phyloP scores from a whole-genome alignment of 1,284 basidiomycete genomes.

The Trichosporon ovoides region DNA sequence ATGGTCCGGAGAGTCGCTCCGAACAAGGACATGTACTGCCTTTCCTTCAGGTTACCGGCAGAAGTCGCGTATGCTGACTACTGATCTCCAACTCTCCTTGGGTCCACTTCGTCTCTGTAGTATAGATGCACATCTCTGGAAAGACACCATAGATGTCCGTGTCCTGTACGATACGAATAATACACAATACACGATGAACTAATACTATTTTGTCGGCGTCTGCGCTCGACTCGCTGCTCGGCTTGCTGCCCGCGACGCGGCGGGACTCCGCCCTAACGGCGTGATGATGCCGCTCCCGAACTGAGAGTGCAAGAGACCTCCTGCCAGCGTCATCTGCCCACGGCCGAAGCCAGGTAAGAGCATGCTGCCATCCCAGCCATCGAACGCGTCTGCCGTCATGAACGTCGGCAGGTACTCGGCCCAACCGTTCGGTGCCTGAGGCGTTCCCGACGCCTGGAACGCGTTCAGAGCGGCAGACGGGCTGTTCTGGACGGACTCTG shows the following conservation, averaged over 20 bases:
- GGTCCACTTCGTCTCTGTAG: background rate
- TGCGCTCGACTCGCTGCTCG: conserved; percentile 20
- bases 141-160: background rate
- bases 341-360: conserved; percentile 47
- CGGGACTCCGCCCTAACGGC: conserved; percentile 26
- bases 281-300: conserved; percentile 50
- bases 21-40: conserved; percentile 97
- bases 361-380: conserved; percentile 48
- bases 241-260: conserved; percentile 15
- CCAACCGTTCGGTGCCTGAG: conserved; percentile 34
- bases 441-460: conserved; percentile 19
- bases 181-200: background rate
- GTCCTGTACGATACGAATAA: background rate
- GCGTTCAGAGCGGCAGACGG: conserved; percentile 23
- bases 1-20: conserved; percentile 90
- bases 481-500: conserved; percentile 37
- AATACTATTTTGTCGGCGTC: conserved; percentile 8
- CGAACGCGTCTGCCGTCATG: conserved; percentile 46
- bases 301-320: conserved; percentile 46
- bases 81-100: background rate
- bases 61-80: conserved; percentile 42
- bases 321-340: conserved; percentile 45
- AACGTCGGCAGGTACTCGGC: conserved; percentile 45
- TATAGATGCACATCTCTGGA: conserved; percentile 8
- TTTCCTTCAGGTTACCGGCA: conserved; percentile 77